Conservation (phyloP, 768 basidiomycete species). For the Astraeus odoratus region DNA sequence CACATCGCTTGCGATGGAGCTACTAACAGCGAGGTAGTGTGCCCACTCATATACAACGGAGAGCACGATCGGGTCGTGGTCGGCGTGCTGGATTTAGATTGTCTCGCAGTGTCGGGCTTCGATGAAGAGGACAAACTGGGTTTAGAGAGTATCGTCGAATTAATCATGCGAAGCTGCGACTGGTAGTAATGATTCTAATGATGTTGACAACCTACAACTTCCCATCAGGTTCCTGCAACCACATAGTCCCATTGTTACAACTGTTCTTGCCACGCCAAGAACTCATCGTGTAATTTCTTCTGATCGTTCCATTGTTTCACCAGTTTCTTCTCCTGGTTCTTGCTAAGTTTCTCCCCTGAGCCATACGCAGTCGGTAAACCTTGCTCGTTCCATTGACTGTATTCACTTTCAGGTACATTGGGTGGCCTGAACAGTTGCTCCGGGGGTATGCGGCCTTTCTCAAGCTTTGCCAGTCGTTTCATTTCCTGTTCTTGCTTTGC, state of each 20-base stretch:
- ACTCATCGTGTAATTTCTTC: conserved; percentile 76
- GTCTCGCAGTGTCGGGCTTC: conserved; percentile 64
- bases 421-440: conserved; percentile 81
- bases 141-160: conserved; percentile 60
- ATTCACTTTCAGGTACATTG: conserved; percentile 63
- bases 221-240: background rate
- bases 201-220: conserved; percentile 7
- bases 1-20: conserved; percentile 93
- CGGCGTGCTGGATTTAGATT: conserved; percentile 84
- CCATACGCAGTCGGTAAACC: conserved; percentile 84
- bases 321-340: conserved; percentile 70
- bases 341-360: conserved; percentile 79
- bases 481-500: conserved; percentile 55
- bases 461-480: conserved; percentile 72
- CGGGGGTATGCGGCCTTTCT: conserved; percentile 74
- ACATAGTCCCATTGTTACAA: conserved; percentile 4
- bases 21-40: conserved; percentile 86
- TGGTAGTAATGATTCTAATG: conserved; percentile 39
- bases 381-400: conserved; percentile 74
- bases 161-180: conserved; percentile 57
- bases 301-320: conserved; percentile 69
- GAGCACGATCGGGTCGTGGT: conserved; percentile 30
- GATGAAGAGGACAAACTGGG: conserved; percentile 72
- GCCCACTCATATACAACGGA: conserved; percentile 52
- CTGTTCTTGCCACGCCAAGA: conserved; percentile 45